These are phyloP conservation scores for Dichomitus squalens DNA, from an alignment of 1,284 basidiomycete genomes.

Conservation along the genomic window DNA sequence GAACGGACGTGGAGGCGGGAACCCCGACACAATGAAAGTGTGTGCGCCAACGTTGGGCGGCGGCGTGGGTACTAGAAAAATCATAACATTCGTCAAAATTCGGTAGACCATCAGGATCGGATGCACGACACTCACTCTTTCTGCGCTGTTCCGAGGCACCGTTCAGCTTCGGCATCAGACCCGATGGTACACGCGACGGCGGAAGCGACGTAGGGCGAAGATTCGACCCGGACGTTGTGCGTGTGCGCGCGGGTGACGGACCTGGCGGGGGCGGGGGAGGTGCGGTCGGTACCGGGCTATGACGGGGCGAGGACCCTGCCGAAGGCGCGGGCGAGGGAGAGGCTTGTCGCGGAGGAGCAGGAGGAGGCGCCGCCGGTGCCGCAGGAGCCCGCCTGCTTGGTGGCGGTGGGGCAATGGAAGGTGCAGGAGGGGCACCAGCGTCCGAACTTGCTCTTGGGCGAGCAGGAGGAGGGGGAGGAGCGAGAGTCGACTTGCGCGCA, in stretches of 20 bases:
- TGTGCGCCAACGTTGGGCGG: conserved; percentile 70
- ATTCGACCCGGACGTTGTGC: conserved; percentile 27
- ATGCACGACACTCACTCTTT: conserved; percentile 50
- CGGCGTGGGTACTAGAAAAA: conserved; percentile 66
- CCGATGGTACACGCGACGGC: conserved; percentile 29
- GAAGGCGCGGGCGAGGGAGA: conserved; percentile 15
- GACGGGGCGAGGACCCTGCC: conserved; percentile 6
- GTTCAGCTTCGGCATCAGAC: conserved; percentile 28
- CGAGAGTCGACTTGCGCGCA: conserved; percentile 23
- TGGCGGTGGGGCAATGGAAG: conserved; percentile 12
- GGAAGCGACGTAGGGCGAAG: conserved; percentile 23
- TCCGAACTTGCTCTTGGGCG: conserved; percentile 30
- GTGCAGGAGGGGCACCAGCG: conserved; percentile 20
- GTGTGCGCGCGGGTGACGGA: conserved; percentile 35
- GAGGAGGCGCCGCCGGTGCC: conserved; percentile 29
- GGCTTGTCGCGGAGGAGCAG: conserved; percentile 24
- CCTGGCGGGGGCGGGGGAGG: conserved; percentile 40
- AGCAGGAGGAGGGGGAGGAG: conserved; percentile 33
- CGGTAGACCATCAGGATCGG: not conserved
- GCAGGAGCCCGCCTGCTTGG: conserved; percentile 12
- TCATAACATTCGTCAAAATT: conserved; percentile 6
- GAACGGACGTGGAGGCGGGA: conserved; percentile 77
- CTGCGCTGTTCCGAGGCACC: conserved; percentile 34
- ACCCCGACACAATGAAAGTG: conserved; percentile 70
- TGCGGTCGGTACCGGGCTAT: conserved; percentile 24